These are phyloP conservation scores for Hemileccinum rubropunctum DNA, from an alignment of 768 basidiomycete species.

Conservation along the genomic window DNA sequence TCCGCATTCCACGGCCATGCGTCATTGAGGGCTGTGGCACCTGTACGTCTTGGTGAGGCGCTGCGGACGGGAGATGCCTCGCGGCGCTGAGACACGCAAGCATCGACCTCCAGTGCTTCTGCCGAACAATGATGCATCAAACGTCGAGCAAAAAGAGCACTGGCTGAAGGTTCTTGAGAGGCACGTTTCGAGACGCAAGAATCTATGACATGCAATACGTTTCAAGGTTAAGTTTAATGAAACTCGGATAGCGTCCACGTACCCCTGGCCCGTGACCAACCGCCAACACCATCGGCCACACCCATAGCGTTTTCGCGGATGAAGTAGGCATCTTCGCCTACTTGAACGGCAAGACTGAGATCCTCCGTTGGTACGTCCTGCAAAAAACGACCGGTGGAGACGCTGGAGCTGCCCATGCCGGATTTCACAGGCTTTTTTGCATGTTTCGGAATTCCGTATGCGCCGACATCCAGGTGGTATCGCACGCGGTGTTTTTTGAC, in stretches of 20 bases:
- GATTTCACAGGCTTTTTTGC: slow-evolving; percentile 26
- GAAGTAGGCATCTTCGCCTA: slow-evolving; percentile 94
- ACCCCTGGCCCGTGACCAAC: slow-evolving; percentile 62
- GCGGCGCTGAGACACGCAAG: slow-evolving; percentile 10
- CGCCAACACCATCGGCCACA: slow-evolving; percentile 93
- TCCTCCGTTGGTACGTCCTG: slow-evolving; percentile 31
- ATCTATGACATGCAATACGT: slow-evolving; percentile 10
- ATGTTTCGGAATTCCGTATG: slow-evolving; percentile 81
- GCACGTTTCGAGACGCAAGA: slow-evolving; percentile 28
- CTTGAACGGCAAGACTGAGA: slow-evolving; percentile 61
- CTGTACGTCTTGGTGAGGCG: slow-evolving; percentile 44
- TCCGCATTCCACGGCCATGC: slow-evolving; percentile 31
- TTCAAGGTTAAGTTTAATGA: slow-evolving; percentile 9
- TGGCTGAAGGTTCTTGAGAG: slow-evolving; percentile 40
- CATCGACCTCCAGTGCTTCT: slow-evolving; percentile 37
- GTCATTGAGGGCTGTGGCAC: slow-evolving; percentile 23
- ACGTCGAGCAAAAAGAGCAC: slow-evolving; percentile 66
- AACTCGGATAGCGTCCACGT: slow-evolving; percentile 25
- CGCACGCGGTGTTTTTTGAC: slow-evolving; percentile 33
- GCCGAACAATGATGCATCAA: slow-evolving; percentile 85
- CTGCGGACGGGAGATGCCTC: slow-evolving; percentile 38
- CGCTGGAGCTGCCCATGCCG: slow-evolving; percentile 22
- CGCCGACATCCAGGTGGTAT: slow-evolving; percentile 69
- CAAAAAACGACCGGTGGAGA: slow-evolving; percentile 24
- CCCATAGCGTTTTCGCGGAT: slow-evolving; percentile 83